Conservation (phyloP, 768 basidiomycete genomes). For the Pholiota conissans region DNA sequence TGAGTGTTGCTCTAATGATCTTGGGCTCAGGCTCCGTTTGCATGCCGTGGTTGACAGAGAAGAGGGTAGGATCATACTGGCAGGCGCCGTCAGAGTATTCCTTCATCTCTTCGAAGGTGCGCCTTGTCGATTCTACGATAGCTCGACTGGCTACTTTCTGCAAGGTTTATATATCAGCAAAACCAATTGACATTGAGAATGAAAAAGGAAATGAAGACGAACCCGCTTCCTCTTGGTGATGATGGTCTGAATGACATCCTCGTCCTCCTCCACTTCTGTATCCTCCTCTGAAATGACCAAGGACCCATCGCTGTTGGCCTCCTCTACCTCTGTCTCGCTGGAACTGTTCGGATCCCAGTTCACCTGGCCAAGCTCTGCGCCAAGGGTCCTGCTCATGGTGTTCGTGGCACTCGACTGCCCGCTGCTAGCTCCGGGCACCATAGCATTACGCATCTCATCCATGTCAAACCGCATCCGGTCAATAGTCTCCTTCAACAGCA, state of each 20-base stretch:
- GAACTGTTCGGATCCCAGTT: conserved; percentile 38
- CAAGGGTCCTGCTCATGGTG: conserved; percentile 72
- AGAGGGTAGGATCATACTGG: conserved; percentile 64
- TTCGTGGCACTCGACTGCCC: conserved; percentile 49
- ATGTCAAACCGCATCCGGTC: conserved; percentile 93
- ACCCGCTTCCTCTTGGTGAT: conserved; percentile 84
- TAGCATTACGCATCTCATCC: conserved; percentile 78
- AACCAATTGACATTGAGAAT: conserved; percentile 6
- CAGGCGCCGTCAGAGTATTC: conserved; percentile 76
- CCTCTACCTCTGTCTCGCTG: conserved; percentile 32
- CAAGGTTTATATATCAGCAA: conserved; percentile 4
- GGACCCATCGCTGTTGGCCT: conserved; percentile 20
- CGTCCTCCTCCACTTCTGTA: conserved; percentile 58
- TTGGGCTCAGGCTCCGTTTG: conserved; percentile 68
- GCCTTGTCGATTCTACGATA: conserved; percentile 40
- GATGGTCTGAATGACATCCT: conserved; percentile 79
- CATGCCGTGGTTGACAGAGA: conserved; percentile 42
- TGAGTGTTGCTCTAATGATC: conserved; percentile 43
- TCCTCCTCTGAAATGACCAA: conserved; percentile 45
- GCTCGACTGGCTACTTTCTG: conserved; percentile 72
- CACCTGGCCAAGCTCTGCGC: conserved; percentile 73
- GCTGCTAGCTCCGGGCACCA: conserved; percentile 36
- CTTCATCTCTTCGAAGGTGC: conserved; percentile 61
- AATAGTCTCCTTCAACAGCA: conserved; percentile 93
- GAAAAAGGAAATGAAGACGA: conserved; percentile 19